These are phyloP conservation scores for Calonectria leucothoes DNA, from an alignment of 2,329 filamentous ascomycete species.

Conservation along the genomic window DNA sequence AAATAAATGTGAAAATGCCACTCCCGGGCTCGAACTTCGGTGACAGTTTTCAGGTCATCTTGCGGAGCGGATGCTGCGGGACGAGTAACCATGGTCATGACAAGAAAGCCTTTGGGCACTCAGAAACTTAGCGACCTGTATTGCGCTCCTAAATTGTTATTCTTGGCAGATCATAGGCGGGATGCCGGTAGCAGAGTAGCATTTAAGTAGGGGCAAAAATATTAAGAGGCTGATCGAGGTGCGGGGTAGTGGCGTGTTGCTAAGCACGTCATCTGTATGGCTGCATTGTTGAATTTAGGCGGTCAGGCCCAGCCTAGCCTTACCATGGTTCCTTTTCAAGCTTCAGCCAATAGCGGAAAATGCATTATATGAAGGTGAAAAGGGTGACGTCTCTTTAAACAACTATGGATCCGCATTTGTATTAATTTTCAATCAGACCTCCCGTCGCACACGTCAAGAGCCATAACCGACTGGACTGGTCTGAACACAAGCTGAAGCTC, in stretches of 20 bases:
- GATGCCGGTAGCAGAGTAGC: not conserved
- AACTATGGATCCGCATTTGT: no score
- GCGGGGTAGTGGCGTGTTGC: not conserved
- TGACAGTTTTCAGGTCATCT: not conserved
- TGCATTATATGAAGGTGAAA: no score
- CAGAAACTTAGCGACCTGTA: not conserved
- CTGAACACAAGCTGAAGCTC: no score
- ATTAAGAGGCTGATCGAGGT: not conserved
- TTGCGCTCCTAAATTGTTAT: not conserved
- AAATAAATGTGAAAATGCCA: conserved; percentile 5
- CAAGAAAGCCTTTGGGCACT: no score
- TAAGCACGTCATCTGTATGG: not conserved
- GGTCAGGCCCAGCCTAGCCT: no score
- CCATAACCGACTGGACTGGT: no score
- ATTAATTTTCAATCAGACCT: no score
- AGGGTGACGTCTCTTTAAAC: no score
- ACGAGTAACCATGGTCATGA: not conserved
- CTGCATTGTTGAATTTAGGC: no score
- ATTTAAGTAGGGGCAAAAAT: not conserved
- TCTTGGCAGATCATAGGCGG: not conserved
- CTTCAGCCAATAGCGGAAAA: no score
- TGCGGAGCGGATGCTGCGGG: not conserved
- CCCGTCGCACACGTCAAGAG: no score
- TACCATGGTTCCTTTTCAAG: no score
- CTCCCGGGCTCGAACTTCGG: not conserved